Conservation (phyloP, 2,329 filamentous ascomycete genomes). For the Pezicula carpinea region DNA sequence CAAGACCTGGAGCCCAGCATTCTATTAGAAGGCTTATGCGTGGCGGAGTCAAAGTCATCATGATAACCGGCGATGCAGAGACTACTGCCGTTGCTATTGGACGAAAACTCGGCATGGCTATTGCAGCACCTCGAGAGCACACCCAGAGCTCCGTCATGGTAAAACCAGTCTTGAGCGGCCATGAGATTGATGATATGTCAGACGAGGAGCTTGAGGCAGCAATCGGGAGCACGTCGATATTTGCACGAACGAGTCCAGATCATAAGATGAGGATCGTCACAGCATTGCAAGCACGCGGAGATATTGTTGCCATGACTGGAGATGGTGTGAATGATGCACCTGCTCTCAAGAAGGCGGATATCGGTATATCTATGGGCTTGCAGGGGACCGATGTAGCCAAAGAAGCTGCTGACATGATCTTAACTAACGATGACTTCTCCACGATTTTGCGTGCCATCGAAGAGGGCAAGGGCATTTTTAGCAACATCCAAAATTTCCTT, state of each 20-base stretch:
- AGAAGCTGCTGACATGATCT: slow-evolving; percentile 89
- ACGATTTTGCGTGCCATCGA: slow-evolving; percentile 94
- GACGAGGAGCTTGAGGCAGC: slow-evolving; percentile 78
- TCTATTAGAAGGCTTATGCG: slow-evolving; percentile 88
- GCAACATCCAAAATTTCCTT: slow-evolving; percentile 98
- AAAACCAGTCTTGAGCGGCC: slow-evolving; percentile 74
- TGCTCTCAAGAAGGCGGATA: slow-evolving; percentile 93
- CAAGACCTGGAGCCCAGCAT: slow-evolving; percentile 80
- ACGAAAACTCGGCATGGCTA: slow-evolving; percentile 88
- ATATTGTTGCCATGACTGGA: slow-evolving; percentile 98
- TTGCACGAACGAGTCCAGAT: slow-evolving; percentile 92
- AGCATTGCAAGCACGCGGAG: slow-evolving; percentile 84
- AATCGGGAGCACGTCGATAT: slow-evolving; percentile 86
- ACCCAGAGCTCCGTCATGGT: slow-evolving; percentile 53
- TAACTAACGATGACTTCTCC: slow-evolving; percentile 85
- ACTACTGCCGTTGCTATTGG: slow-evolving; percentile 93
- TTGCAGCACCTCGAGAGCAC: slow-evolving; percentile 52
- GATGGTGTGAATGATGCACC: slow-evolving; percentile 98
- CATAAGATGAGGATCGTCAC: slow-evolving; percentile 97
- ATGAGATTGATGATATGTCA: slow-evolving; percentile 90
- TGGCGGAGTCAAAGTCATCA: slow-evolving; percentile 93
- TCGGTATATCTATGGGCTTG: slow-evolving; percentile 94
- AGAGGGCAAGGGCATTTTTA: slow-evolving; percentile 98
- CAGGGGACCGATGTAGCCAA: slow-evolving; percentile 97
- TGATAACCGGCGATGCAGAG: slow-evolving; percentile 98